A percentile compares a stretch with the other conserved stretches of the same genome.
Evolutionary conservation across 225 moss, liverwort and hornwort genomes (phyloP).

Genomic region (Lunularia cruciata): DNA sequence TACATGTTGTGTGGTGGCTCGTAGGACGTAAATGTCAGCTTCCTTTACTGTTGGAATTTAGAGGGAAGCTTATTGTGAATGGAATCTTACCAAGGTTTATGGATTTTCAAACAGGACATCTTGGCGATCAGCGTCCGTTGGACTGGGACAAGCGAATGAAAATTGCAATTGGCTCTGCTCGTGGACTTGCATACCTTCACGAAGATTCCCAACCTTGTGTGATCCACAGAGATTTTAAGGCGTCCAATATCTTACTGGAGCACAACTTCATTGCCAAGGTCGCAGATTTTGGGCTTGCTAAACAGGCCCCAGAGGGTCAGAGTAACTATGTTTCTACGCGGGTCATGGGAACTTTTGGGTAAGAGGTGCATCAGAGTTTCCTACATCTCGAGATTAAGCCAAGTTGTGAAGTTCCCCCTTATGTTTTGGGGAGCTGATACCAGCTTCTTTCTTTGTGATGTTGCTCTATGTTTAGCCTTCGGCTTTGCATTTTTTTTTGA

Average conservation of each 20-base stretch:
- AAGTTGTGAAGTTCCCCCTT: too few relatives aligned
- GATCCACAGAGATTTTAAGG: constrained; percentile 94
- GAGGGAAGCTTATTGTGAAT: too few relatives aligned
- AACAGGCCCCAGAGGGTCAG: constrained; percentile 92
- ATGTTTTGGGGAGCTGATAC: too few relatives aligned
- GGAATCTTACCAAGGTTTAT: neutral
- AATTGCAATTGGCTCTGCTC: constrained; percentile 89
- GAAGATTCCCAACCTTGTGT: constrained; percentile 98
- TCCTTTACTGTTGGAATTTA: too few relatives aligned
- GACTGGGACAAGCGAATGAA: constrained; percentile 97
- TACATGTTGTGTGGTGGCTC: too few relatives aligned
- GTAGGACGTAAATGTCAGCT: too few relatives aligned
- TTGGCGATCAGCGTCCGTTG: constrained; percentile 71
- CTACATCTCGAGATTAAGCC: too few relatives aligned
- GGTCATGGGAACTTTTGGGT: constrained; percentile 99
- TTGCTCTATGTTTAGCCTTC: too few relatives aligned
- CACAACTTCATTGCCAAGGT: constrained; percentile 88
- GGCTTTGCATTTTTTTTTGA: too few relatives aligned
- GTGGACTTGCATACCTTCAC: constrained; percentile 90
- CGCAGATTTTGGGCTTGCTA: constrained; percentile 92
- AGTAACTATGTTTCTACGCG: constrained; percentile 89
- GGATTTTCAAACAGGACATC: constrained; percentile 62
- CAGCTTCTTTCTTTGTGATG: too few relatives aligned
- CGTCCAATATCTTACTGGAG: constrained; percentile 89
- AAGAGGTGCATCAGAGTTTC: too few relatives aligned